Evolutionary conservation across 345 rosid species (phyloP), one percentile per base, ranked within the genome.

Genomic region (Eucalyptus viminalis): DNA sequence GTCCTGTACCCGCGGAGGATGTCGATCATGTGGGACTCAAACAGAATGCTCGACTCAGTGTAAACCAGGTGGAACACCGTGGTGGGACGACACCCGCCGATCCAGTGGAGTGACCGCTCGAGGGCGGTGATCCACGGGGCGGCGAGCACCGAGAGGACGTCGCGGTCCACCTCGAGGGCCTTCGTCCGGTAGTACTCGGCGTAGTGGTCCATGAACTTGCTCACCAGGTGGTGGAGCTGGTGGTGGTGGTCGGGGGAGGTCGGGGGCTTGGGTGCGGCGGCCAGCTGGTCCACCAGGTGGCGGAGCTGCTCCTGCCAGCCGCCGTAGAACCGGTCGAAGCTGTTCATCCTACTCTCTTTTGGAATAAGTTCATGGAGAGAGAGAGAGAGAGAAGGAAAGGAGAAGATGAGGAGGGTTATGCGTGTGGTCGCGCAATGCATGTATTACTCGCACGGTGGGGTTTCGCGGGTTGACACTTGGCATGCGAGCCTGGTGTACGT

Each of bases 61-160:
- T 96, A 97, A 69, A 97, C 92, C 56, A 97, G 91, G 90, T 96
- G 99, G 92, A 96, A 96, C 90, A 94, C 92, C 29, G 95, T 96
- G 86, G 97, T 95, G 90, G 99, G 98, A 49, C 98, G 89, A 95
- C 97, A 97, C 67, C 96, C 97, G 3, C 95, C 95, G 11, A 96
- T 93, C 99, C 99, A 96, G 69, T 95, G 95, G 89, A 97, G 98
- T 4, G 97, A 94, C n/a, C 97, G 92, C 93, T 96, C 99, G 9
- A 97, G 95, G 86, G 95, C 85, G 83, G 99, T 91, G 81, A 95
- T 92, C 99, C 99, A 97, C 3, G 97, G 96, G 10, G 98, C 93
- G 3, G 96, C 93, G 60, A 96, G 91, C 50, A 96, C 67, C 16
- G 89, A 91, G 16, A 95, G 87, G 14, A 95, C 96, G 72, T 96